Base-by-base conservation (phyloP, 2,329 filamentous ascomycete species). In the Thelonectria olida region DNA sequence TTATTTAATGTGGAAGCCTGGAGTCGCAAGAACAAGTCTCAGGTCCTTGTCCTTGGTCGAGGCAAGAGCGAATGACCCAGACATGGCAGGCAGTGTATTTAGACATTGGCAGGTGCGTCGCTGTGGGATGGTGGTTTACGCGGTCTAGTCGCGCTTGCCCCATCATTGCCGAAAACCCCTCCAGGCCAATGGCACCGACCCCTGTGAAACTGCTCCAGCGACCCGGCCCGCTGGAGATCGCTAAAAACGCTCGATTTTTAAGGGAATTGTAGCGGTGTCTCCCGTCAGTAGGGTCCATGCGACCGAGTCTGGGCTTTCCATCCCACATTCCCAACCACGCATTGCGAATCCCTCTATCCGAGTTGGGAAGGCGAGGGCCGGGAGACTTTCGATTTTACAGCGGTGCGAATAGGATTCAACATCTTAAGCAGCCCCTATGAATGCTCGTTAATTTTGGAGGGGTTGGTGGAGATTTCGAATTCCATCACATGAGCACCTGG, bases 111-210 rank as follows among this genome's bases (percentile, higher is more conserved):
- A 45, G 41, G 44, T 25, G 60, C 36, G 39, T 39, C 55, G 44
- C 45, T 50, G 42, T 23, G 44, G 42, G 54, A 58, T 65, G 54
- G 49, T 58, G 65, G 67, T 68, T 72, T 72, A 73, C 72, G 72
- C 71, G 73, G 72, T 73, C 67, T 62, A 52, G 71, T 70, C 71
- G 70, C 72, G 71, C 73, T 70, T 68, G 64, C 55, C 52, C 60
- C 54, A 23, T 17, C 47, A 19, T 44, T 20, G n/a, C 28, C 15
- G 42, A 28, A 28, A 6, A n/a, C n/a, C n/a, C n/a, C n/a, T 28
- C 15, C 50, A 31, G 34, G 19, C 49, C 56, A 59, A 59, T 53
- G 34, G 56, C 22, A 22, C 39, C 41, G 39, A 20, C 13, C 31
- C 47, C 23, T 44, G 42, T 49, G 23, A 23, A 41, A 31, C 19